Base-by-base conservation (phyloP, 805 yeast species). In the Starmerella potacharoeniae region DNA sequence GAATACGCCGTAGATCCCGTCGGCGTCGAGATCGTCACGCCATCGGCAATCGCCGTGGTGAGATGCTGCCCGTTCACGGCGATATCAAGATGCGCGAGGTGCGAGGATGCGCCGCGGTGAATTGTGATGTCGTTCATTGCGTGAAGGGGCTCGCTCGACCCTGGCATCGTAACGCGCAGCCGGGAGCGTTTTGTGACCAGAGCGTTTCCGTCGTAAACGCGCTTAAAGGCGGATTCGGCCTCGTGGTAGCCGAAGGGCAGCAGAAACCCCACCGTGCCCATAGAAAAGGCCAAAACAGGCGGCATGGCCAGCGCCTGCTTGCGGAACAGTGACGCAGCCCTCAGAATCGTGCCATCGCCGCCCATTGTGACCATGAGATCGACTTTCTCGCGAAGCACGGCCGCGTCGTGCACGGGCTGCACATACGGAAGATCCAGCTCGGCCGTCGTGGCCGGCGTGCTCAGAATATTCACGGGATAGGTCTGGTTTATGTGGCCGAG, bases 1-100 rank as follows among this genome's bases (percentile, higher is more conserved):
- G 95, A 86, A 65, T 90, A 90, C 0, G 97, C 96, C 0, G 97
- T 90, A 9, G 95, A 86, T 0, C 97, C 97, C 0, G 97, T 90
- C 16, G 97, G 97, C 0, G 97, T 86, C 3, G 93, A 77, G 47
- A 88, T 75, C 5, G 82, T 79, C 8, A 90, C 77, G 40, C 97
- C 97, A 69, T 91, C 97, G 1, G 95, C 96, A 0, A 91, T 85
- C 5, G 96, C 89, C 52, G 90, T 79, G 7, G 97, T 91, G 53
- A 91, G 71, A 64, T 83, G 84, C 66, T 85, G 83, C 28, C 86
- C 88, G 67, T 90, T 93, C 31, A 90, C 83, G 60, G 76, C 81
- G n/a, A 91, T 82, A 61, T 90, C 96, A 56, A 91, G 73, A 52
- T 85, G 81, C 2, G 93, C 81, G 59, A 91, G 74, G 64, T 87